A percentile compares a stretch with the other conserved stretches of the same genome.
phyloP scores from a whole-genome alignment of 2,329 filamentous ascomycete genomes.

The Monilinia fructicola region DNA sequence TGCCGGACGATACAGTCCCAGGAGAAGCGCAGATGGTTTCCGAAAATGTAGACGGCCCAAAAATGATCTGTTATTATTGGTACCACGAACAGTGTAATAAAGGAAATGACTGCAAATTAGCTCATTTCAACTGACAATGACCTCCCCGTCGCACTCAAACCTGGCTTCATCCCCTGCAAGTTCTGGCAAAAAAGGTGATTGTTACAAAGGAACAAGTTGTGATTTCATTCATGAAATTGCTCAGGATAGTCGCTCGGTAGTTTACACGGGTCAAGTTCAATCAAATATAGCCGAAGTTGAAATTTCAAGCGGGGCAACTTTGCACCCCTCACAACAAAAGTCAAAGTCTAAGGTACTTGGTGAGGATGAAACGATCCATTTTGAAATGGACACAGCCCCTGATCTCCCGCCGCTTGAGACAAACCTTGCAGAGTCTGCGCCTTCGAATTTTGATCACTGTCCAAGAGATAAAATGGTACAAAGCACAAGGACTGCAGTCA shows the following conservation, averaged over 20 bases:
- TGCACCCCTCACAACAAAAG: background rate
- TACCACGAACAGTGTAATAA: constrained; percentile 20
- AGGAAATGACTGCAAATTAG: constrained; percentile 11
- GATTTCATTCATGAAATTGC: background rate
- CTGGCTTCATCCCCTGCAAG: background rate
- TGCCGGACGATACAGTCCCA: background rate
- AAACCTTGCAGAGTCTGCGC: background rate
- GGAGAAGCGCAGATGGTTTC: background rate
- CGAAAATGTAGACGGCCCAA: background rate
- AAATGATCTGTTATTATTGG: constrained; percentile 17
- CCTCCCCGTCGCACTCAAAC: constrained; percentile 1
- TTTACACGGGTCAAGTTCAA: background rate
- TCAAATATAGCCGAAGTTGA: background rate
- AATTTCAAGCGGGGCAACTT: background rate
- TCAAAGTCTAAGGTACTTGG: background rate
- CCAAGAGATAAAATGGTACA: background rate
- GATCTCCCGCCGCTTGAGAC: background rate
- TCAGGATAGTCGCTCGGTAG: background rate
- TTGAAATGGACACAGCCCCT: background rate
- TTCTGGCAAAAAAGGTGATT: background rate
- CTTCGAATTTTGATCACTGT: background rate
- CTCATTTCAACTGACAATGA: constrained; percentile 12
- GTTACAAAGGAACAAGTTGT: background rate
- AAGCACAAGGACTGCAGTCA: background rate
- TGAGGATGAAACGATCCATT: background rate